Percentiles rank a stretch among this genome's conserved stretches.
These are phyloP conservation scores for Neospermospora avenae DNA, from an alignment of 2,329 filamentous ascomycete genomes.

Conservation along the genomic window DNA sequence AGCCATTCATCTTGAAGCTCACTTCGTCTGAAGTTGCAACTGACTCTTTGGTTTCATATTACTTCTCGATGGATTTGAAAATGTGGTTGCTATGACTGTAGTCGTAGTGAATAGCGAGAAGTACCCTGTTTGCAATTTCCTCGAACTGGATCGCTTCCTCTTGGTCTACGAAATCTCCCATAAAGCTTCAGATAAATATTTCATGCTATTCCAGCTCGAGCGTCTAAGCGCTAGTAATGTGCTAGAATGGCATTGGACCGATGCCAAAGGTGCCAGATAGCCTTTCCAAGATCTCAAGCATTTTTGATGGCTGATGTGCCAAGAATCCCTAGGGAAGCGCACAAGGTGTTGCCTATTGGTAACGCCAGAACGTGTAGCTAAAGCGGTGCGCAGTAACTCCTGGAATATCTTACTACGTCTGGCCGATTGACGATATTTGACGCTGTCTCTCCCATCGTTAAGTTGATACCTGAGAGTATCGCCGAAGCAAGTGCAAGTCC, in stretches of 20 bases:
- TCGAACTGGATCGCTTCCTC: background rate
- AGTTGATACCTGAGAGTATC: slow-evolving; percentile 34
- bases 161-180: background rate
- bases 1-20: too few species aligned
- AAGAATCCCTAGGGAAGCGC: slow-evolving; percentile 41
- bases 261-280: slow-evolving; percentile 19
- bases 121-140: background rate
- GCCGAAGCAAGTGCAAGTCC: slow-evolving; percentile 4
- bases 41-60: background rate
- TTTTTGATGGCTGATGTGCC: slow-evolving; percentile 42
- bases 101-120: background rate
- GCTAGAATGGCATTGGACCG: slow-evolving; percentile 9
- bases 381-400: slow-evolving; percentile 36
- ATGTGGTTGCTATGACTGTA: too few species aligned
- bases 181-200: background rate
- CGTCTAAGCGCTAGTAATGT: slow-evolving; percentile 5
- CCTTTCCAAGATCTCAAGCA: slow-evolving; percentile 34
- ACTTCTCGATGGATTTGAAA: too few species aligned
- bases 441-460: slow-evolving; percentile 32
- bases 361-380: slow-evolving; percentile 40
- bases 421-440: slow-evolving; percentile 39
- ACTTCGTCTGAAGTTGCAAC: too few species aligned
- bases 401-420: slow-evolving; percentile 40
- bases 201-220: slow-evolving; percentile 7
- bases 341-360: slow-evolving; percentile 40